These are phyloP conservation scores for Serendipita sp. DNA, from an alignment of 768 basidiomycete species.

Conservation along the genomic window DNA sequence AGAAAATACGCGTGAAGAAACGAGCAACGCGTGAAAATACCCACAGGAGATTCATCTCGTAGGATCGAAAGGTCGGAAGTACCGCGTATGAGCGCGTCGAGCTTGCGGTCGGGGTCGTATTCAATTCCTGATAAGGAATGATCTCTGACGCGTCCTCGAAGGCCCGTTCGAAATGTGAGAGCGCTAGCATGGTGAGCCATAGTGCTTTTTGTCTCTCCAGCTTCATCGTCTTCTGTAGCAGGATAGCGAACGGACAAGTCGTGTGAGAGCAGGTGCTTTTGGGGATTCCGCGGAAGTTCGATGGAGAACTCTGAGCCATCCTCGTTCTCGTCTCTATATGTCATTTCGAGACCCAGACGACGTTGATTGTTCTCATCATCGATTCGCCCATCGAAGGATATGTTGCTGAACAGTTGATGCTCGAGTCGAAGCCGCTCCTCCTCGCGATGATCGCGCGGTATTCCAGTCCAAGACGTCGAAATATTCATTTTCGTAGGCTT, in stretches of 20 bases:
- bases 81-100: constrained; percentile 55
- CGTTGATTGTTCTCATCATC: background rate
- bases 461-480: constrained; percentile 17
- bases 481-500: background rate
- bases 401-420: constrained; percentile 45
- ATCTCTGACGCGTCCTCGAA: constrained; percentile 34
- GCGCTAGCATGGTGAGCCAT: constrained; percentile 82
- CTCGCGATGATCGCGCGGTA: constrained; percentile 60
- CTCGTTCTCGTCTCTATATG: constrained; percentile 11
- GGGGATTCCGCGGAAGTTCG: constrained; percentile 56
- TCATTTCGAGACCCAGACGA: background rate
- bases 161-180: constrained; percentile 70
- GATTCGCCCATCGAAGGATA: constrained; percentile 30
- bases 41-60: constrained; percentile 15
- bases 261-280: constrained; percentile 16
- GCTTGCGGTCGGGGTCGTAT: constrained; percentile 70
- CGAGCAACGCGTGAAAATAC: background rate
- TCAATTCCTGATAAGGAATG: constrained; percentile 58
- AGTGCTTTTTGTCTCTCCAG: constrained; percentile 61
- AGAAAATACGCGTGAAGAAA: background rate
- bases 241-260: constrained; percentile 32
- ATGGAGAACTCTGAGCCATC: constrained; percentile 28
- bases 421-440: constrained; percentile 64
- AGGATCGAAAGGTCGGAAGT: constrained; percentile 21
- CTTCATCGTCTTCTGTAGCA: constrained; percentile 48